Percentiles rank a stretch among this genome's conserved stretches.
phyloP scores from a whole-genome alignment of 306 rosid species.

The Gastrolobium bilobum region DNA sequence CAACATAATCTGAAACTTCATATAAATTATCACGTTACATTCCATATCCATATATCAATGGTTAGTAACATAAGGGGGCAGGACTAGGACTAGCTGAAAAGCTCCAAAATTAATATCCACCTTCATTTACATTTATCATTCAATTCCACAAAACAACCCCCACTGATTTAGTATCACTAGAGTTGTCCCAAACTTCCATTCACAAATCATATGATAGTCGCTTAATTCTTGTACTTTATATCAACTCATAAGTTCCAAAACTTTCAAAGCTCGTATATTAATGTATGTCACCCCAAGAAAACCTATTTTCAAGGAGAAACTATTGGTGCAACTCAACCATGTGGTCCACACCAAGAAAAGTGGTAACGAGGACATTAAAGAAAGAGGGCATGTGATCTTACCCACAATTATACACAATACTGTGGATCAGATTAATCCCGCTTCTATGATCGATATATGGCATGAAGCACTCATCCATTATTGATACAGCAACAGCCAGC shows the following conservation, averaged over 20 bases:
- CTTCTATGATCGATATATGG: slow-evolving; percentile 92
- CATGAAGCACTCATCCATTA: slow-evolving; percentile 97
- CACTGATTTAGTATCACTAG: neutral
- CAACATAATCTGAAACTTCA: neutral
- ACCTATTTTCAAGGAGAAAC: neutral
- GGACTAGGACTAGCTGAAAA: neutral
- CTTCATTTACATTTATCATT: neutral
- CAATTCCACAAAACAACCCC: neutral
- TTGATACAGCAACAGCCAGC: slow-evolving; percentile 85
- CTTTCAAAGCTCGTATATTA: neutral
- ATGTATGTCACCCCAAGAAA: neutral
- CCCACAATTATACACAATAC: slow-evolving; percentile 87
- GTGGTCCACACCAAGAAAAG: neutral
- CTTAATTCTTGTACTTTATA: neutral
- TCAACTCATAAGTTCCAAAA: neutral
- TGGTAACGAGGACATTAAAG: neutral
- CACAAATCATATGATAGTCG: neutral
- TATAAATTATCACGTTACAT: neutral
- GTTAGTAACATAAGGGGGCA: neutral
- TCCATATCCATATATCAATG: slow-evolving; percentile 1
- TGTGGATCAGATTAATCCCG: slow-evolving; percentile 84
- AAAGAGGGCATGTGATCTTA: slow-evolving; percentile 55
- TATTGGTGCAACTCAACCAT: neutral
- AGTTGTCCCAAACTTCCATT: slow-evolving; percentile 9
- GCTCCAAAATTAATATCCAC: neutral